Conservation (phyloP, 2,329 filamentous ascomycete species). For the Epichloe uncinata region DNA sequence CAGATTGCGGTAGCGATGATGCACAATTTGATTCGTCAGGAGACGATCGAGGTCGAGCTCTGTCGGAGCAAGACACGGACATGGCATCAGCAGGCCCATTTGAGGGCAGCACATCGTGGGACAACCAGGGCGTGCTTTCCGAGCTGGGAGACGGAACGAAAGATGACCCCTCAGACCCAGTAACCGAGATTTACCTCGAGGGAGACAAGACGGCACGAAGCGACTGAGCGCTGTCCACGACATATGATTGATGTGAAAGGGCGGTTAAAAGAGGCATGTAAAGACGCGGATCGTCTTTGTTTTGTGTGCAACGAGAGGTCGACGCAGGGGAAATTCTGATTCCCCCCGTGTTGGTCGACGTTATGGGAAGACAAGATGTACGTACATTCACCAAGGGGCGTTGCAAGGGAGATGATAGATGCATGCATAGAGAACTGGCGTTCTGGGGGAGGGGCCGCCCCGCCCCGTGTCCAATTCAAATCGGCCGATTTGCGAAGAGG, state of each 20-base stretch:
- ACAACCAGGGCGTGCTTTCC: conserved; percentile 23
- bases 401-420: not conserved
- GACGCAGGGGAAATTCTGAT: not conserved
- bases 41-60: conserved; percentile 18
- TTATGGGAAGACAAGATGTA: not conserved
- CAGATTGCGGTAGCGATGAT: conserved; percentile 29
- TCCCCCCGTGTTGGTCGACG: not conserved
- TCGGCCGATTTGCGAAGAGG: too few species aligned
- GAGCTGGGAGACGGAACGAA: conserved; percentile 23
- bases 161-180: conserved; percentile 29
- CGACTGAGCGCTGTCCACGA: conserved; percentile 8
- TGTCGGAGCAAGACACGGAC: conserved; percentile 17
- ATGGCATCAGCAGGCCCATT: conserved; percentile 13
- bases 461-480: too few species aligned
- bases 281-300: not conserved
- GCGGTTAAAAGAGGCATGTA: not conserved
- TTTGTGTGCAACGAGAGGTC: not conserved
- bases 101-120: conserved; percentile 16
- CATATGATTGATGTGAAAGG: not conserved
- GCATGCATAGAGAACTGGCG: not conserved
- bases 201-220: conserved; percentile 20
- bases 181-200: conserved; percentile 36
- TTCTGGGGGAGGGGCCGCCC: not conserved
- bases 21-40: conserved; percentile 28
- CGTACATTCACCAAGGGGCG: not conserved